These are phyloP conservation scores for Verbascum thapsus DNA, from an alignment of 257 asterid genomes.

Conservation along the genomic window DNA sequence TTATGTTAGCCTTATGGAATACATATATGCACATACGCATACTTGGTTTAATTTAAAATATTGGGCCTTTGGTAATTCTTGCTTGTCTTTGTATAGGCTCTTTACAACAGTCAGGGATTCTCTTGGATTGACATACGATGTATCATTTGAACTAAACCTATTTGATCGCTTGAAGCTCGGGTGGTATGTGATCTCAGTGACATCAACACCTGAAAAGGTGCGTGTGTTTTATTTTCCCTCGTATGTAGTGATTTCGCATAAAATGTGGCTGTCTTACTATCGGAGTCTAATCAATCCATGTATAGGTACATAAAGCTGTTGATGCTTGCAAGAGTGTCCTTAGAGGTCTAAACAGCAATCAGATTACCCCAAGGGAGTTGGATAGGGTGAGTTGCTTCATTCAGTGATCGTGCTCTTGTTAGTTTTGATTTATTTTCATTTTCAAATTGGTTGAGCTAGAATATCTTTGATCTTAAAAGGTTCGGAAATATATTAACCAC, in stretches of 20 bases:
- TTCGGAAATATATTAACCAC: not conserved
- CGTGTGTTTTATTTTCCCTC: slow-evolving; percentile 22
- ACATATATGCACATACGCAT: not conserved
- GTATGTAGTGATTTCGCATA: slow-evolving; percentile 10
- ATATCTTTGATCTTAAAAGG: not conserved
- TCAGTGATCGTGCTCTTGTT: slow-evolving; percentile 21
- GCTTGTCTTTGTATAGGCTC: slow-evolving; percentile 55
- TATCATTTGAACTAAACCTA: slow-evolving; percentile 93
- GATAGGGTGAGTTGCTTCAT: slow-evolving; percentile 77
- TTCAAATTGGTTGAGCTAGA: slow-evolving; percentile 12
- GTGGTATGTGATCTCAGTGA: slow-evolving; percentile 96
- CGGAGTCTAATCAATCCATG: slow-evolving; percentile 21
- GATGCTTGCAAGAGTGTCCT: slow-evolving; percentile 99
- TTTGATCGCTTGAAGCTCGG: slow-evolving; percentile 97
- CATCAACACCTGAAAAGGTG: slow-evolving; percentile 99
- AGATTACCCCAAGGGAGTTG: slow-evolving; percentile 87
- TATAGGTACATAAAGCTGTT: slow-evolving; percentile 98
- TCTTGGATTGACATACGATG: slow-evolving; percentile 96
- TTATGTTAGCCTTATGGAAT: not conserved
- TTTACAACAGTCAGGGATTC: slow-evolving; percentile 98
- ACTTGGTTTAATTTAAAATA: slow-evolving; percentile 18
- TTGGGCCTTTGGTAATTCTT: slow-evolving; percentile 12
- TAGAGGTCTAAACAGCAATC: slow-evolving; percentile 77
- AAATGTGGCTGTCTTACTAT: slow-evolving; percentile 27
- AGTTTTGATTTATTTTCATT: not conserved